These are phyloP conservation scores for Hypoxylon sp. DNA, from an alignment of 2,329 filamentous ascomycete species.

Conservation along the genomic window DNA sequence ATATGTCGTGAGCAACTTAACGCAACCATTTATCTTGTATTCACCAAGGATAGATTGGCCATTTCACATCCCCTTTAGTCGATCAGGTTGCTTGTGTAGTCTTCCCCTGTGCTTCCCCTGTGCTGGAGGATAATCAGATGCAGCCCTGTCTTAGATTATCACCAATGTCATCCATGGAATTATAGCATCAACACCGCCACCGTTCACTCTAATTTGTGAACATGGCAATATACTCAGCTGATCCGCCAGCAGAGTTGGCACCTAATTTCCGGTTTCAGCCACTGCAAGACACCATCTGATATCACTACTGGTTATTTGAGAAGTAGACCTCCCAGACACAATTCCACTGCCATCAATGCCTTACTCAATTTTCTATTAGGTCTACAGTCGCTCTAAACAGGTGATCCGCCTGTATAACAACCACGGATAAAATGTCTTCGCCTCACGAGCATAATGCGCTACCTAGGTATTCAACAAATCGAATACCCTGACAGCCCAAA, in stretches of 20 bases:
- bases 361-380: background rate
- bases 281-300: background rate
- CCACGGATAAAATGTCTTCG: slow-evolving; percentile 5
- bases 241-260: background rate
- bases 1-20: background rate
- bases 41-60: background rate
- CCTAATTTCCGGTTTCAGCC: slow-evolving; percentile 3
- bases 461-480: background rate
- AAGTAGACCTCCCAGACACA: background rate
- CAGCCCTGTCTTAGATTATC: background rate
- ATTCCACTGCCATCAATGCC: background rate
- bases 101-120: background rate
- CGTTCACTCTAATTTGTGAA: background rate
- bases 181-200: background rate
- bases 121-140: background rate
- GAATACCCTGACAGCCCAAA: slow-evolving; percentile 4
- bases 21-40: background rate
- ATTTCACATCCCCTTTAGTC: background rate
- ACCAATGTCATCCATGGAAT: background rate
- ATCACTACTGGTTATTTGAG: background rate
- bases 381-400: too few relatives aligned
- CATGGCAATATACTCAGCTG: background rate
- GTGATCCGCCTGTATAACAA: background rate
- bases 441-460: background rate
- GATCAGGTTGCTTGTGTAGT: background rate